Percentiles rank a stretch among this genome's conserved stretches.
Conservation (phyloP, 352 stramenopile genomes). For the Pythium chondricola region DNA sequence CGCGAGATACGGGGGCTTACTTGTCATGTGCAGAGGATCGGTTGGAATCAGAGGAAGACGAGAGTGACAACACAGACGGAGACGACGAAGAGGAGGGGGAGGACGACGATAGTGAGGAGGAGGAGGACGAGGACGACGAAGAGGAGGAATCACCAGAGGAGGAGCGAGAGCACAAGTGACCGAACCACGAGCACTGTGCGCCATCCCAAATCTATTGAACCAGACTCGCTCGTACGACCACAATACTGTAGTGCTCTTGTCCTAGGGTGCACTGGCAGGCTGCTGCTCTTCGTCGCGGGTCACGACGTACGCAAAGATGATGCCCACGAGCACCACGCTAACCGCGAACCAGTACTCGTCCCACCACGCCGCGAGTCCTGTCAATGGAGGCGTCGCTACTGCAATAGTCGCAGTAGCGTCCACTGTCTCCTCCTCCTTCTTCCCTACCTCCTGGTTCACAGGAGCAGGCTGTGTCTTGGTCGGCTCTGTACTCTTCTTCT, state of each 20-base stretch:
- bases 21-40: slow-evolving; percentile 26
- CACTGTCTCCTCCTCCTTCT: neutral
- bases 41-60: slow-evolving; percentile 39
- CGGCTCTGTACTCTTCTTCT: too few relatives aligned
- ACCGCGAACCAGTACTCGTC: slow-evolving; percentile 25
- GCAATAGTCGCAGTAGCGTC: slow-evolving; percentile 8
- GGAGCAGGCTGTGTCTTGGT: too few relatives aligned
- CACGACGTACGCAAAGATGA: slow-evolving; percentile 18
- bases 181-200: too few relatives aligned
- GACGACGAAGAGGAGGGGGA: slow-evolving; percentile 54
- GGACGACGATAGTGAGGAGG: slow-evolving; percentile 23
- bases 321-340: slow-evolving; percentile 15
- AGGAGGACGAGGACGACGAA: slow-evolving; percentile 19
- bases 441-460: neutral
- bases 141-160: slow-evolving; percentile 20
- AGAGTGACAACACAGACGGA: slow-evolving; percentile 53
- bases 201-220: too few relatives aligned
- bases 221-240: too few relatives aligned
- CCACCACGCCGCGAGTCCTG: slow-evolving; percentile 13
- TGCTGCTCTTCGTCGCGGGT: slow-evolving; percentile 6
- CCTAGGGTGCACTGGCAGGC: too few relatives aligned
- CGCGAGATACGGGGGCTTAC: too few relatives aligned
- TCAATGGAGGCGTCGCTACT: neutral
- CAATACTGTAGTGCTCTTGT: too few relatives aligned
- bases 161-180: slow-evolving; percentile 20